Evolutionary conservation across 2,329 filamentous ascomycete genomes (phyloP).

Genomic region (Sporothrix sp.): DNA sequence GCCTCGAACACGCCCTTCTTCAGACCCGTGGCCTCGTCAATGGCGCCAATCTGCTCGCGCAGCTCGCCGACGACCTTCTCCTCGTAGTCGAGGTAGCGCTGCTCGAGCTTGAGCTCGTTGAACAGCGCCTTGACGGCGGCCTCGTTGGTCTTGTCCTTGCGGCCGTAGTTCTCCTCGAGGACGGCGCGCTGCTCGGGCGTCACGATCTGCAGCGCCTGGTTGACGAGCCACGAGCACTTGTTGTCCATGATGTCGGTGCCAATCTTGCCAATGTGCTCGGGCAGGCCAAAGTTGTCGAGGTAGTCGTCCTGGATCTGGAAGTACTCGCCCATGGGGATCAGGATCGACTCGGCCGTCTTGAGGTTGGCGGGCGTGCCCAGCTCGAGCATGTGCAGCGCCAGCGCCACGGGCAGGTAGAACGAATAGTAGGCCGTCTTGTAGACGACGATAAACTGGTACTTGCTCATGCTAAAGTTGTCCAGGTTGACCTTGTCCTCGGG

Average conservation of each 20-base stretch:
- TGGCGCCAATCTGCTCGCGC: conserved; percentile 58
- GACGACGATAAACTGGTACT: conserved; percentile 97
- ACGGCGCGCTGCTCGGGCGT: conserved; percentile 78
- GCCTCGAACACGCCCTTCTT: conserved; percentile 84
- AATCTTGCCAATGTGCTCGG: conserved; percentile 92
- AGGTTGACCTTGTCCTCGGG: conserved; percentile 90
- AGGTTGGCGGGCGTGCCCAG: conserved; percentile 82
- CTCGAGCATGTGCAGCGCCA: conserved; percentile 77
- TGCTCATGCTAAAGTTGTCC: conserved; percentile 88
- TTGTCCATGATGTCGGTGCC: conserved; percentile 99
- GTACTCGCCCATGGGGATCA: conserved; percentile 96
- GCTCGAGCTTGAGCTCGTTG: conserved; percentile 73
- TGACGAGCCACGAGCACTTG: conserved; percentile 98
- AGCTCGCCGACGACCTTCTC: conserved; percentile 77
- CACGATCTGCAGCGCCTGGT: conserved; percentile 75
- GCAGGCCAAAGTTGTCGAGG: conserved; percentile 93
- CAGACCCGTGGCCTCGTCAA: conserved; percentile 80
- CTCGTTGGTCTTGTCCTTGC: conserved; percentile 78
- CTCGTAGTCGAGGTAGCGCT: conserved; percentile 81
- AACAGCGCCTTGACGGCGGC: conserved; percentile 80
- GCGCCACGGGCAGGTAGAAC: conserved; percentile 93
- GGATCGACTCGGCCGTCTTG: conserved; percentile 77
- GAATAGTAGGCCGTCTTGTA: conserved; percentile 99
- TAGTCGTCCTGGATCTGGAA: conserved; percentile 99
- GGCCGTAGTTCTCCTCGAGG: conserved; percentile 87